Conservation (phyloP, 345 rosid genomes). For the Theobroma cacao region DNA sequence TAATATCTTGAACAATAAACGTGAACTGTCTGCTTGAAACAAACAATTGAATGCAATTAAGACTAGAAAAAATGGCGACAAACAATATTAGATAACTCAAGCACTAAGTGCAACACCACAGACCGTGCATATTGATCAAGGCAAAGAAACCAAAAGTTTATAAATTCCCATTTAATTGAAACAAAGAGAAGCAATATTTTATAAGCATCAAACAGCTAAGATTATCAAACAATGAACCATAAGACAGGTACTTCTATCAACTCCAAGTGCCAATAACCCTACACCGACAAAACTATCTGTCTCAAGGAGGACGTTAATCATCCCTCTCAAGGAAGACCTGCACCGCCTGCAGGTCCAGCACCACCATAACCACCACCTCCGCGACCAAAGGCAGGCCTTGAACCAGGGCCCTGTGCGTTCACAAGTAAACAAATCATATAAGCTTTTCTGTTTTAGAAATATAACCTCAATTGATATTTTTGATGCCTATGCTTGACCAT, state of each 20-base stretch:
- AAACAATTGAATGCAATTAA: neutral
- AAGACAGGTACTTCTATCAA: neutral
- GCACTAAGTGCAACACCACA: neutral
- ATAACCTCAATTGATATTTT: neutral
- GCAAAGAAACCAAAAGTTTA: neutral
- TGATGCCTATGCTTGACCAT: neutral
- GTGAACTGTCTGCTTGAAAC: neutral
- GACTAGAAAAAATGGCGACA: neutral
- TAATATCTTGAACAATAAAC: neutral
- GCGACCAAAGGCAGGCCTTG: slow-evolving; percentile 69
- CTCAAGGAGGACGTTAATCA: neutral
- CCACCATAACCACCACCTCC: slow-evolving; percentile 67
- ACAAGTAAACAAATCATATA: neutral
- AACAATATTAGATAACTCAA: neutral
- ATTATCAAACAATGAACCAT: neutral
- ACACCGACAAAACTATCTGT: slow-evolving; percentile 1
- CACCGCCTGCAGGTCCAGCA: slow-evolving; percentile 44
- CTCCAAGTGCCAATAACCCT: slow-evolving; percentile 1
- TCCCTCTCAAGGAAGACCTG: slow-evolving; percentile 48
- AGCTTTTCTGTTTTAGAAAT: neutral
- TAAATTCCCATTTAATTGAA: neutral
- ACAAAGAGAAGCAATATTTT: neutral
- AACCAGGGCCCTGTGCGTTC: slow-evolving; percentile 50
- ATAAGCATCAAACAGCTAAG: neutral
- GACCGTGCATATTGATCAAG: neutral